Evolutionary conservation across 768 basidiomycete genomes (phyloP).

Genomic region (Tephrocybe sp.): DNA sequence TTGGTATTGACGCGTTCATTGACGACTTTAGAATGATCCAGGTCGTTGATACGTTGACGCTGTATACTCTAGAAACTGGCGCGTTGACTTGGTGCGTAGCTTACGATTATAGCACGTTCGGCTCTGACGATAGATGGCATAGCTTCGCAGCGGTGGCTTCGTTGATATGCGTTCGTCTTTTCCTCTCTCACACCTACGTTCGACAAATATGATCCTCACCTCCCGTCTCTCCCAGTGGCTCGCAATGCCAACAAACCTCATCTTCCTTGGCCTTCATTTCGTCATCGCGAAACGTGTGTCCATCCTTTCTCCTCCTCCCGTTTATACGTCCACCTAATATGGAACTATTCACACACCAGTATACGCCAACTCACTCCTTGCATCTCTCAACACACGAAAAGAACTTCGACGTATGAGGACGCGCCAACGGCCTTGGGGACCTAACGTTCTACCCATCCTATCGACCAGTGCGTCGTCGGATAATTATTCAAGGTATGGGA

Average conservation of each 20-base stretch:
- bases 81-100: slow-evolving; percentile 39
- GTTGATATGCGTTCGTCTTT: slow-evolving; percentile 36
- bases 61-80: slow-evolving; percentile 44
- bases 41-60: slow-evolving; percentile 34
- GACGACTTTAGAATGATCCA: slow-evolving; percentile 37
- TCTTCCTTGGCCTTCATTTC: slow-evolving; percentile 48
- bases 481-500: too few relatives aligned
- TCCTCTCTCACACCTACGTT: neutral
- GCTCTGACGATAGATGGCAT: neutral
- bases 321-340: neutral
- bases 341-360: slow-evolving; percentile 19
- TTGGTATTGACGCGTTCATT: too few relatives aligned
- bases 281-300: slow-evolving; percentile 43
- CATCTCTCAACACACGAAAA: slow-evolving; percentile 30
- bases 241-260: slow-evolving; percentile 36
- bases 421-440: slow-evolving; percentile 8
- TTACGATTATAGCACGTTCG: too few relatives aligned
- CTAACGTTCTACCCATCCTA: neutral
- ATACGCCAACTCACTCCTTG: slow-evolving; percentile 35
- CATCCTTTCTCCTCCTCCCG: neutral
- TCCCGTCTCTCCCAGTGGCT: slow-evolving; percentile 35
- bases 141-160: slow-evolving; percentile 42
- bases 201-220: neutral
- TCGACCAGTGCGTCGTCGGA: slow-evolving; percentile 4
- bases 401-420: slow-evolving; percentile 23